Percentiles rank a stretch among this genome's conserved stretches.
These are phyloP conservation scores for Sporothrix mexicana DNA, from an alignment of 2,329 filamentous ascomycete species.

Conservation along the genomic window DNA sequence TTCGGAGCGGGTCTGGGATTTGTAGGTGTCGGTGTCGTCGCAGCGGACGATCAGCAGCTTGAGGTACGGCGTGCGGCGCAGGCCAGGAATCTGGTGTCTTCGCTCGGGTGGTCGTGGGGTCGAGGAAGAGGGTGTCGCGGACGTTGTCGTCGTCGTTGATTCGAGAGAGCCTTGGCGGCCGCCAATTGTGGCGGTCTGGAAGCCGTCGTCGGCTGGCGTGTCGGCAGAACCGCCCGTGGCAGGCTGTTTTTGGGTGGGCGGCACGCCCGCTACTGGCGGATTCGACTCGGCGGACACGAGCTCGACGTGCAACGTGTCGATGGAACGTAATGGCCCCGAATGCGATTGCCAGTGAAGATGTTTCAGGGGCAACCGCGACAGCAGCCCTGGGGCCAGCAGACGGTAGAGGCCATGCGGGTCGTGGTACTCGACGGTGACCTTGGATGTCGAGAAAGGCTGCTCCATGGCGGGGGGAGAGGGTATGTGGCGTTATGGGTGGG, in stretches of 20 bases:
- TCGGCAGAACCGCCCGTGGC: constrained; percentile 36
- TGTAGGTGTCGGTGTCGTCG: constrained; percentile 96
- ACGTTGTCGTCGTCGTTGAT: neutral
- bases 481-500: neutral
- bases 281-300: constrained; percentile 69
- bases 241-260: constrained; percentile 40
- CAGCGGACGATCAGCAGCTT: constrained; percentile 89
- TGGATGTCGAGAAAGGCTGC: constrained; percentile 72
- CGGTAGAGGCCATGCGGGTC: constrained; percentile 91
- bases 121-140: constrained; percentile 49
- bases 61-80: constrained; percentile 91
- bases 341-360: constrained; percentile 98
- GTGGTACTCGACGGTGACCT: constrained; percentile 92
- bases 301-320: constrained; percentile 89
- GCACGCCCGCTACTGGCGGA: constrained; percentile 39
- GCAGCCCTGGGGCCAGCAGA: constrained; percentile 76
- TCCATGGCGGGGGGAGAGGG: constrained; percentile 57
- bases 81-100: constrained; percentile 91
- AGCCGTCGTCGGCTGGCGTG: constrained; percentile 59
- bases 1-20: constrained; percentile 74
- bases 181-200: constrained; percentile 62
- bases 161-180: constrained; percentile 50
- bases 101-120: constrained; percentile 48
- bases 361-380: constrained; percentile 79
- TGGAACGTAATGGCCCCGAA: constrained; percentile 86